Base-by-base conservation (phyloP, 306 rosid genomes). In the Vachellia pachyceras region DNA sequence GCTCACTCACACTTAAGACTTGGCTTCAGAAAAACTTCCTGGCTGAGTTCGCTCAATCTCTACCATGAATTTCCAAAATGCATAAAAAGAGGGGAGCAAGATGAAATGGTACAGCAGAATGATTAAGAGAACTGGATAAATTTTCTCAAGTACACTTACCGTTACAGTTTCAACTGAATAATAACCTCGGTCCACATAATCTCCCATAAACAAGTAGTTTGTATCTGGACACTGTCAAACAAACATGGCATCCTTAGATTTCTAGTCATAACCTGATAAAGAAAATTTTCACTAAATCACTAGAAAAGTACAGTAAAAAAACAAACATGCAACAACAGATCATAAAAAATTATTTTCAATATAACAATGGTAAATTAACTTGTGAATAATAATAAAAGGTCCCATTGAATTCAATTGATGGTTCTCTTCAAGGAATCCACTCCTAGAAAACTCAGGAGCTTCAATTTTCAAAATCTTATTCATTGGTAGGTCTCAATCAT, bases 141-240 rank as follows among this genome's bases (percentile, higher is more conserved):
- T 46, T 76, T 66, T 68, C 42, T 5, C 6, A 36, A 73, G 72
- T 35, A 54, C 72, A 84, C 98, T 66, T 92, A 96, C 99, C 76
- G 99, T 92, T 55, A 92, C 99, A 50, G 99, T 96, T 88, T 96
- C 99, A 70, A 96, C 99, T 80, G 98, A 96, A 88, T 93, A 96
- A 88, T 96, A 96, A 44, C 98, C 99, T 18, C 99, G 98, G 84
- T 96, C 99, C 88, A 96, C 99, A 82, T 96, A 96, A 89, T 96
- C 99, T 75, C 99, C 99, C 99, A 96, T 96, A 83, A 96, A 96
- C 85, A 93, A 86, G 89, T 96, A 96, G 87, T 96, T 96, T 23
- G 99, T 93, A 75, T 96, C 99, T 36, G 98, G 99, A 85, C 99
- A 96, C 99, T 96, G 97, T 47, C 81, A 83, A 87, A 61, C 58